Percentiles rank a stretch among this genome's conserved stretches.
Evolutionary conservation across 1,284 basidiomycete genomes (phyloP).

Genomic region (Thecaphora thlaspeos): DNA sequence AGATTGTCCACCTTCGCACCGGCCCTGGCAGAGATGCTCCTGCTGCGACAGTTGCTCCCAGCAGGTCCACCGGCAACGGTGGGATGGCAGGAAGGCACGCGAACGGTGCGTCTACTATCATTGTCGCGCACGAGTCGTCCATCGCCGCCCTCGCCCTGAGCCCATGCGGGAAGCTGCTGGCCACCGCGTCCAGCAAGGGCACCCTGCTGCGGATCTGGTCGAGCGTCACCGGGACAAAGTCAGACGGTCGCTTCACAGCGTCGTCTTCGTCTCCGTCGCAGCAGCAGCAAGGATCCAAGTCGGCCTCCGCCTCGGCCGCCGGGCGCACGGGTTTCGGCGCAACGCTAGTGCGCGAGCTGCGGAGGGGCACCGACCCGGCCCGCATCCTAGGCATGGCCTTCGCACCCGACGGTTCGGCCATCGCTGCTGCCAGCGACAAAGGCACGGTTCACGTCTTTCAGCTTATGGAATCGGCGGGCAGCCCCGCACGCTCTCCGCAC

Average conservation of each 20-base stretch:
- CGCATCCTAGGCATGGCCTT: constrained; percentile 46
- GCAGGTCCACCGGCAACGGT: neutral
- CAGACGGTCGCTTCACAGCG: constrained; percentile 1
- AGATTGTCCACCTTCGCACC: constrained; percentile 22
- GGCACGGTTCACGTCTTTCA: constrained; percentile 50
- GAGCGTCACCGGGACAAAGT: constrained; percentile 5
- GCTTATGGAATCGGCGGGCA: constrained; percentile 4
- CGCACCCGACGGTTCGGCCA: constrained; percentile 25
- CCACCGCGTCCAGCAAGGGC: constrained; percentile 44
- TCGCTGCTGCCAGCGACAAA: constrained; percentile 50
- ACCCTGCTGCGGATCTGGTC: constrained; percentile 48
- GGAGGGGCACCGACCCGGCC: constrained; percentile 44
- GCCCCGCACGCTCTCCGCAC: neutral
- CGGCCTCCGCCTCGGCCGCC: no score
- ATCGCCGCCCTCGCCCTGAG: constrained; percentile 36
- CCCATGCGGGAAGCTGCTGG: constrained; percentile 25
- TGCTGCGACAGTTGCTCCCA: neutral
- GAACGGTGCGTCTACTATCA: constrained; percentile 38
- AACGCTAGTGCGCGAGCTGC: constrained; percentile 33
- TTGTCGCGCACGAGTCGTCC: constrained; percentile 43
- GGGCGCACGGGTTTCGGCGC: constrained; percentile 28
- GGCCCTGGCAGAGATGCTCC: neutral
- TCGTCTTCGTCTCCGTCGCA: neutral
- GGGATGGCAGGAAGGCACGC: neutral
- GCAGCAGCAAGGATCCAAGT: neutral